A percentile compares a stretch with the other conserved stretches of the same genome.
phyloP scores from a whole-genome alignment of 2,329 filamentous ascomycete genomes.

The Pseudovirgaria hyperparasitica region DNA sequence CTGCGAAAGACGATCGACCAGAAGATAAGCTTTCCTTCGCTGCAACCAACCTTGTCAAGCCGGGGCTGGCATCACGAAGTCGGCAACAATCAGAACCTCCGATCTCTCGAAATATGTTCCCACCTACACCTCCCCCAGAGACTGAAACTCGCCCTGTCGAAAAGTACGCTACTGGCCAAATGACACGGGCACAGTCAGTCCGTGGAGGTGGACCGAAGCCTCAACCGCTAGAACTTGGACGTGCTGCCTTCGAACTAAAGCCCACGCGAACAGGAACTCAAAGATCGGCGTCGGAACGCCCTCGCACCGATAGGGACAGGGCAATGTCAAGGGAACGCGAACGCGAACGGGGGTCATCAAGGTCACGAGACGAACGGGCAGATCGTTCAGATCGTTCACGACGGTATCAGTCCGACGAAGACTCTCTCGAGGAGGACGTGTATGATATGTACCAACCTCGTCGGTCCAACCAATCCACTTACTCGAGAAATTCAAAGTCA shows the following conservation, averaged over 20 bases:
- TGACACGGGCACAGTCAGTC: conserved; percentile 36
- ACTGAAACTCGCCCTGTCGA: conserved; percentile 45
- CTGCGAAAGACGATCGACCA: conserved; percentile 65
- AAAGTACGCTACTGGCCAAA: conserved; percentile 20
- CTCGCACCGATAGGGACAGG: conserved; percentile 22
- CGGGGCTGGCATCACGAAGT: conserved; percentile 60
- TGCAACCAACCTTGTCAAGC: conserved; percentile 84
- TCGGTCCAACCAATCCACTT: conserved; percentile 13
- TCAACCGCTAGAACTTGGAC: conserved; percentile 34
- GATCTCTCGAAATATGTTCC: conserved; percentile 68
- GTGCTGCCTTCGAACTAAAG: conserved; percentile 33
- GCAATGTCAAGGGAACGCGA: conserved; percentile 16
- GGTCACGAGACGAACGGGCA: conserved; percentile 5
- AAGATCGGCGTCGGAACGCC: conserved; percentile 32
- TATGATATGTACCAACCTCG: conserved; percentile 50
- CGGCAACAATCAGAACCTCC: conserved; percentile 80
- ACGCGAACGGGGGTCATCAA: conserved; percentile 10
- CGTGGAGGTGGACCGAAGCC: conserved; percentile 35
- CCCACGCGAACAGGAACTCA: conserved; percentile 24
- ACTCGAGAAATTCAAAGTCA: conserved; percentile 22
- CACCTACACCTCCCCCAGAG: conserved; percentile 96
- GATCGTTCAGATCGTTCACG: conserved; percentile 8
- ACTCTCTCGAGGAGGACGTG: conserved; percentile 45
- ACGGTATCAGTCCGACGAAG: conserved; percentile 29
- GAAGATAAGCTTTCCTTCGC: conserved; percentile 80